These are phyloP conservation scores for Metschnikowia similis DNA, from an alignment of 805 yeast genomes.

Conservation along the genomic window DNA sequence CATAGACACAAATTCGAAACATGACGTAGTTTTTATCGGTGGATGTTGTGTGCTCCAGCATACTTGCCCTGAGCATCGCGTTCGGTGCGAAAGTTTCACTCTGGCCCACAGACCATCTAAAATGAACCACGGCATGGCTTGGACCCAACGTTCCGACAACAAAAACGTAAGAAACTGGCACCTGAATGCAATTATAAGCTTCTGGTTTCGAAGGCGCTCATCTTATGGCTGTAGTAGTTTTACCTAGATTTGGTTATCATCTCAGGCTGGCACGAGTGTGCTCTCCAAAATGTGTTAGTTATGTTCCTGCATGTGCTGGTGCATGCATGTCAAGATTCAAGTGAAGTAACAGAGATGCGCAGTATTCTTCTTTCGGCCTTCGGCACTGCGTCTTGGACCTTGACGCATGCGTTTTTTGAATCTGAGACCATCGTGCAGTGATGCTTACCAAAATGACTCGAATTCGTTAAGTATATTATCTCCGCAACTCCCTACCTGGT, in stretches of 20 bases:
- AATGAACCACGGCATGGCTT: no score
- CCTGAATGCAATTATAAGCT: no score
- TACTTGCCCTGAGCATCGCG: no score
- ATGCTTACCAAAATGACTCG: neutral
- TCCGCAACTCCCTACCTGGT: neutral
- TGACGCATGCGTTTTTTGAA: constrained; percentile 1
- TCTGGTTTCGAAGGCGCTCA: neutral
- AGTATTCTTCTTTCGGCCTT: neutral
- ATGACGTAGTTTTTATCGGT: no score
- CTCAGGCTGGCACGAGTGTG: neutral
- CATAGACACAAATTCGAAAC: neutral
- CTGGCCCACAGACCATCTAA: no score
- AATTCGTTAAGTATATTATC: neutral
- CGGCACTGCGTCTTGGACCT: neutral
- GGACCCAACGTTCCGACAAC: no score
- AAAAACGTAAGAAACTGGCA: no score
- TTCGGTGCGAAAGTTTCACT: neutral
- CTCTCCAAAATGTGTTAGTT: neutral
- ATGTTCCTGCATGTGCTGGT: neutral
- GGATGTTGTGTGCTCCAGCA: no score
- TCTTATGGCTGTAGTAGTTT: neutral
- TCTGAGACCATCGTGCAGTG: neutral
- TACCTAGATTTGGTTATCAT: neutral
- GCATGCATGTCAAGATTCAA: neutral
- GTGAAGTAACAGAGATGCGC: neutral